phyloP scores from a whole-genome alignment of 2,329 filamentous ascomycete species.

The Arthrocladium fulminans region DNA sequence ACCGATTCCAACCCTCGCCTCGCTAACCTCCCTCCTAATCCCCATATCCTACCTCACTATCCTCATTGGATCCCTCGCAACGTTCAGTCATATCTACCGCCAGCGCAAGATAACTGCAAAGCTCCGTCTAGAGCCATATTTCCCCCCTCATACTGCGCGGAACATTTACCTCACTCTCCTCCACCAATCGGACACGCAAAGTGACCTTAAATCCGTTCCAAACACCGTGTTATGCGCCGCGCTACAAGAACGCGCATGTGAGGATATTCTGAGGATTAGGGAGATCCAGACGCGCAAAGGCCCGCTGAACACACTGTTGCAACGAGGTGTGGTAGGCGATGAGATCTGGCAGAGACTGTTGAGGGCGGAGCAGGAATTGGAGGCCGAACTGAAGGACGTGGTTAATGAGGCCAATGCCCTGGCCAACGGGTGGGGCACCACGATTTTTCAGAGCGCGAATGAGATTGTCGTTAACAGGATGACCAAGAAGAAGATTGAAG shows the following conservation, averaged over 20 bases:
- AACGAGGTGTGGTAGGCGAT: constrained; percentile 87
- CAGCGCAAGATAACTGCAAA: constrained; percentile 80
- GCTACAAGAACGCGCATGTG: constrained; percentile 75
- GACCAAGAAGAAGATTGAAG: constrained; percentile 64
- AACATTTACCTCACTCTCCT: constrained; percentile 91
- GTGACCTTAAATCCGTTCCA: constrained; percentile 56
- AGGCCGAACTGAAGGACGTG: constrained; percentile 89
- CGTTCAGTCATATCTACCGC: constrained; percentile 87
- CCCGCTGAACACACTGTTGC: constrained; percentile 71
- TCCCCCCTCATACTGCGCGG: constrained; percentile 78
- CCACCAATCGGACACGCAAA: constrained; percentile 56
- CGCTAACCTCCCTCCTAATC: constrained; percentile 78
- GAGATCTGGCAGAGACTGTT: constrained; percentile 90
- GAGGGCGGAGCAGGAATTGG: constrained; percentile 93
- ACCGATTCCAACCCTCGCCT: constrained; percentile 37
- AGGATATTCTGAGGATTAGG: constrained; percentile 88
- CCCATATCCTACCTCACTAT: constrained; percentile 85
- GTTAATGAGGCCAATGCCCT: constrained; percentile 84
- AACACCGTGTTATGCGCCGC: constrained; percentile 82
- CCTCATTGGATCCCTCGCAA: constrained; percentile 76
- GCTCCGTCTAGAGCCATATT: constrained; percentile 87
- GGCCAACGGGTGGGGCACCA: constrained; percentile 78
- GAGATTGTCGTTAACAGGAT: constrained; percentile 82
- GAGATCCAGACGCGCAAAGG: constrained; percentile 82
- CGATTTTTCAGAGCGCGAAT: constrained; percentile 94